Base-by-base conservation (phyloP, 495 filamentous ascomycete species). In the Hypoxylon subgilvum region DNA sequence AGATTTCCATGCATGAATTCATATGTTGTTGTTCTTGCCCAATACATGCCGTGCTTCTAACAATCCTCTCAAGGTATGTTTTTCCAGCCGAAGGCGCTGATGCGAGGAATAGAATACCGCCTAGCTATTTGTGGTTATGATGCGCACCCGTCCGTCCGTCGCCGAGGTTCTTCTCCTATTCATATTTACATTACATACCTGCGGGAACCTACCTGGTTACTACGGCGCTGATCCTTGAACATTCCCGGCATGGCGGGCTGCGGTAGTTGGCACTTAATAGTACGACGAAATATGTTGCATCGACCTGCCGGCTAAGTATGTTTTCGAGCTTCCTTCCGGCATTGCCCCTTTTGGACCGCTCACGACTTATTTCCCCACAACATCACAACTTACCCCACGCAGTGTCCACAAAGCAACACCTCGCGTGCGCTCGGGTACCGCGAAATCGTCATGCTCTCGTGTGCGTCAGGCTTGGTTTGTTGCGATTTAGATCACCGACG, bases 271-370 rank as follows among this genome's bases (percentile, higher is more conserved):
- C 53, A 50, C 22, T 49, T 51, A 44, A 50, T 58, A 31, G 54
- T 35, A 49, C 34, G 22, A 38, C 6, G 27, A 35, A 42, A 57
- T 3, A 35, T 9, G 52, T 57, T 52, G 40, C 52, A 63, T 57
- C 23, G 49, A 51, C 49, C 50, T 64, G 44, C 54, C 61, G 23
- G 55, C 58, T 43, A n/a, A 13, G 61, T 54, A 19, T 9, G 9
- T 22, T 49, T 50, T 45, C 18, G 38, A 12, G 35, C 48, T 13
- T 66, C 61, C 47, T 62, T 69, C 66, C 66, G 66, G 49, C 25
- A 59, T 63, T 69, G 38, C 63, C 63, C 7, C 22, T 69, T 69
- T 64, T 38, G 66, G 55, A 55, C 42, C 18, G 13, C 12, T 52
- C 34, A 35, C 42, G 41, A 43, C 51, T 22, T 32, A 35, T 55